Conservation (phyloP, 352 stramenopile species). For the Elongisporangium anandrum region DNA sequence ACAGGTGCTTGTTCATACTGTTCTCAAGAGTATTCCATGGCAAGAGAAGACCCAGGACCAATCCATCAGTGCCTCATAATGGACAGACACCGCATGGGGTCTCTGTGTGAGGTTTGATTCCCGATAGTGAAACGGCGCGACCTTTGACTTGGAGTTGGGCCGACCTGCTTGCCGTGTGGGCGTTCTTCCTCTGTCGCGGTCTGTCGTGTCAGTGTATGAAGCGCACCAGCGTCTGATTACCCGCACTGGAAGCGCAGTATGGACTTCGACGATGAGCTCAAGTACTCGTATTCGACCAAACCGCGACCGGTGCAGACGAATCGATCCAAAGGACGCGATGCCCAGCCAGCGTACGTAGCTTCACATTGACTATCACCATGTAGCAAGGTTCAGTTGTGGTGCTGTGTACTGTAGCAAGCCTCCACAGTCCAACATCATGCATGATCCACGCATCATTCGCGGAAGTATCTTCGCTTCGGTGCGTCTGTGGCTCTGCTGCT, state of each 20-base stretch:
- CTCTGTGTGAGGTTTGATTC: background rate
- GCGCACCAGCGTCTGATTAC: background rate
- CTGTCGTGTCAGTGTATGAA: background rate
- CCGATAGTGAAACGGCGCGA: constrained; percentile 20
- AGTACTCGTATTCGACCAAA: constrained; percentile 79
- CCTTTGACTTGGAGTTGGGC: constrained; percentile 9
- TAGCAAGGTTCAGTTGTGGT: background rate
- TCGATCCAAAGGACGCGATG: constrained; percentile 40
- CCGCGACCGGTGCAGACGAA: constrained; percentile 63
- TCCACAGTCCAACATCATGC: constrained; percentile 63
- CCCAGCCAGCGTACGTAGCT: background rate
- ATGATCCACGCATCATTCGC: constrained; percentile 56
- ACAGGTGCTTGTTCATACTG: too few relatives aligned
- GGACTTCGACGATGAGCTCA: constrained; percentile 47
- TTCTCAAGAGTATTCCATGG: too few relatives aligned
- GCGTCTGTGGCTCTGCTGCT: background rate
- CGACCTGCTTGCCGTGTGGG: too few relatives aligned
- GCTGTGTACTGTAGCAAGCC: constrained; percentile 15
- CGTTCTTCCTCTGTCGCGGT: background rate
- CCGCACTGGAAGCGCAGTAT: constrained; percentile 8
- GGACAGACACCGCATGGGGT: background rate
- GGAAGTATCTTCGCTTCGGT: constrained; percentile 64
- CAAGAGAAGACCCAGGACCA: too few relatives aligned
- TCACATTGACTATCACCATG: background rate
- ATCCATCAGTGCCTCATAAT: background rate